Conservation (phyloP, 2,329 filamentous ascomycete genomes). For the Neonectria faginata region DNA sequence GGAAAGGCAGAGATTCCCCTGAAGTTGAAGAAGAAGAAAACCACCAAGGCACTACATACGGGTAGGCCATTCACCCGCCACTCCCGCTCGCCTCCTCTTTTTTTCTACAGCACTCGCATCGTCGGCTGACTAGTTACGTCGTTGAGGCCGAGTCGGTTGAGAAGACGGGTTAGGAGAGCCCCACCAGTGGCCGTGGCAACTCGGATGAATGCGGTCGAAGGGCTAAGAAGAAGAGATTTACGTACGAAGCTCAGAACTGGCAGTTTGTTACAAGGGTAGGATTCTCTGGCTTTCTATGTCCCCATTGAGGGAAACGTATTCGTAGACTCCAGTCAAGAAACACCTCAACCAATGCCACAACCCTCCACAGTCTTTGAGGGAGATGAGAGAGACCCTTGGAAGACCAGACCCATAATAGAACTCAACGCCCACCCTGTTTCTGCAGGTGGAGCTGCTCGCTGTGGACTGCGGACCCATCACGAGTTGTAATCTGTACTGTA, state of each 20-base stretch:
- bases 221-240: slow-evolving; percentile 29
- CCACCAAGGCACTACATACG: not conserved
- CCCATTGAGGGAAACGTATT: too few relatives aligned
- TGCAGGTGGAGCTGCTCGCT: slow-evolving; percentile 38
- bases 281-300: not conserved
- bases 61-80: slow-evolving; percentile 10
- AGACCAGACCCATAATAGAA: slow-evolving; percentile 24
- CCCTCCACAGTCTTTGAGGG: slow-evolving; percentile 7
- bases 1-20: not conserved
- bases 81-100: slow-evolving; percentile 27
- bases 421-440: slow-evolving; percentile 39
- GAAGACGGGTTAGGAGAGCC: slow-evolving; percentile 26
- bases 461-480: slow-evolving; percentile 38
- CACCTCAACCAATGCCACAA: slow-evolving; percentile 19
- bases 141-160: slow-evolving; percentile 42
- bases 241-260: not conserved
- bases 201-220: slow-evolving; percentile 32
- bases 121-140: slow-evolving; percentile 37
- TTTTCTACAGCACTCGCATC: slow-evolving; percentile 14
- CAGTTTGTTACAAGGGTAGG: not conserved
- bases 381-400: slow-evolving; percentile 4
- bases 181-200: slow-evolving; percentile 44
- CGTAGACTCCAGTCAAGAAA: not conserved
- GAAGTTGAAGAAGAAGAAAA: not conserved
- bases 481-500: too few relatives aligned